Evolutionary conservation across 2,329 filamentous ascomycete species (phyloP), one percentile per base, ranked within the genome.

Genomic region (Aspergillus ochraceus): DNA sequence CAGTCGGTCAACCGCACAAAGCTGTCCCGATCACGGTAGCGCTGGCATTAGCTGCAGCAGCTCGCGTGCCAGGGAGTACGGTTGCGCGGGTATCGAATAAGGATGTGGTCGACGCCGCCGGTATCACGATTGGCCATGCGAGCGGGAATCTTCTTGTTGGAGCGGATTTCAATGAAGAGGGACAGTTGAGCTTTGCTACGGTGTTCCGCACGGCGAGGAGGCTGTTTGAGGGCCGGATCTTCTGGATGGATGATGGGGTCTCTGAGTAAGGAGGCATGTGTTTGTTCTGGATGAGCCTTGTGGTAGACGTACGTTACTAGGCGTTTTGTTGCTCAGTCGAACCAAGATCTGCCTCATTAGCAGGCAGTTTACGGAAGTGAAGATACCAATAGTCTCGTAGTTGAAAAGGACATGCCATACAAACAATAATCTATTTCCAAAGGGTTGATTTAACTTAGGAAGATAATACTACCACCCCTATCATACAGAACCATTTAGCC

Each of bases 11-110:
- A 61, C 83, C 83, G 4, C 84, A 86, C 70, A 81, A 79, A 62
- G 84, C 84, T 9, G 77, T 84, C 2, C 84, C 84, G 1, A 77
- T 86, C 56, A 86, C 84, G 0, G 78, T 85, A 17, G 83, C 82
- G 0, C 71, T 86, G 17, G 80, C 81, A 12, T 60, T 84, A 14
- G 80, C 79, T 3, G 75, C 81, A 2, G 81, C 83, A 19, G 79
- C 81, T 10, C 78, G 79, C 54, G 68, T 84, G 4, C 60, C 72
- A 10, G 77, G 79, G 2, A 73, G 66, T 56, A 78, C 75, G 1
- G 74, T 78, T 4, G 77, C 79, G 1, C 59, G 73, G 19, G 63
- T 71, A 10, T 71, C 72, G 1, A 58, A 61, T 1, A 62, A 61
- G 11, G 39, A 65, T 3, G 63, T 66, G 8, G 68, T 71, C 19